Percentiles rank a stretch among this genome's conserved stretches.
Evolutionary conservation across 805 yeast genomes (phyloP).

Genomic region (Monosporozyma servazzii): DNA sequence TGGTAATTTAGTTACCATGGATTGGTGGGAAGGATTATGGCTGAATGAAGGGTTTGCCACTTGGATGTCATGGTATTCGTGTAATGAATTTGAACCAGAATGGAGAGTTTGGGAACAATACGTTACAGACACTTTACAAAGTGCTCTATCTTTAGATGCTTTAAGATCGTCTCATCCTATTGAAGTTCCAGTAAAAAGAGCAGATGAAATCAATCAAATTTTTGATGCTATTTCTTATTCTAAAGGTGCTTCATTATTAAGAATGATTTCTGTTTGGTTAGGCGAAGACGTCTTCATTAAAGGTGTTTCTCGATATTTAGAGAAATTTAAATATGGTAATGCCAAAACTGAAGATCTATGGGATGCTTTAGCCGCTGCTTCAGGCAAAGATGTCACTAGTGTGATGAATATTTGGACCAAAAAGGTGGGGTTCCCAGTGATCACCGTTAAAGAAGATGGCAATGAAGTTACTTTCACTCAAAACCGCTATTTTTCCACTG

Average conservation of each 20-base stretch:
- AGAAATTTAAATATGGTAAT: conserved; percentile 68
- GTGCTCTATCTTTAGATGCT: conserved; percentile 66
- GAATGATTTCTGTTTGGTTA: conserved; percentile 73
- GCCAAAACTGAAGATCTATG: conserved; percentile 71
- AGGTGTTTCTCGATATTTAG: conserved; percentile 72
- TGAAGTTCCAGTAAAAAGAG: conserved; percentile 71
- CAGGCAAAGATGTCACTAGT: conserved; percentile 61
- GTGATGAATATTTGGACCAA: conserved; percentile 79
- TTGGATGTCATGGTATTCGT: conserved; percentile 84
- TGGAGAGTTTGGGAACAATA: conserved; percentile 85
- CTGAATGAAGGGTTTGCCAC: conserved; percentile 85
- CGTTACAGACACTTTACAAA: conserved; percentile 67
- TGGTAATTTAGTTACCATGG: conserved; percentile 85
- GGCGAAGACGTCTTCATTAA: conserved; percentile 69
- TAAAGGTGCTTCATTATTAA: conserved; percentile 70
- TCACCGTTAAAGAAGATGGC: conserved; percentile 52
- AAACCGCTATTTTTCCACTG: conserved; percentile 66
- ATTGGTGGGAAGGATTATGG: conserved; percentile 89
- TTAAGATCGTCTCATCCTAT: conserved; percentile 80
- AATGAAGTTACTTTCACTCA: conserved; percentile 51
- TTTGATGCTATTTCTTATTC: conserved; percentile 78
- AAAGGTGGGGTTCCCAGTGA: conserved; percentile 68
- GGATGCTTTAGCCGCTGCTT: conserved; percentile 59
- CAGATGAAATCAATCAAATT: conserved; percentile 74
- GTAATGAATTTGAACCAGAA: conserved; percentile 66